Base-by-base conservation (phyloP, 1,284 basidiomycete genomes). In the Cronartium quercuum region DNA sequence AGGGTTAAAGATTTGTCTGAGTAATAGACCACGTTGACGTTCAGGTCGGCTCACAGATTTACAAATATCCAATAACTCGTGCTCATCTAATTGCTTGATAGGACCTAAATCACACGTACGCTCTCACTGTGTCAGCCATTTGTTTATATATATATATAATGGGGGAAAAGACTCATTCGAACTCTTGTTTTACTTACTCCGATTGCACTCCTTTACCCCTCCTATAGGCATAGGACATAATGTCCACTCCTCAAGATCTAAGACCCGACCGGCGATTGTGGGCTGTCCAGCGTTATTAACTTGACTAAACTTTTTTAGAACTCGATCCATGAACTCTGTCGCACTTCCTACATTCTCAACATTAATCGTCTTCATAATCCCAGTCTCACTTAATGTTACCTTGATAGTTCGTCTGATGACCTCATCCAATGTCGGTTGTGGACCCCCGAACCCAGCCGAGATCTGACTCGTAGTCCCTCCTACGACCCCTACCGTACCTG, bases 251-350 rank as follows among this genome's bases (percentile, higher is more conserved):
- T 61, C 60, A 42, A 66, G 29, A 63, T 68, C 35, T 12, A 44
- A 24, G n/a, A 40, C 63, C 69, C 68, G 62, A 71, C 57, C 62
- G n/a, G 24, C 60, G 7, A 65, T 78, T 80, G 76, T 83, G 82
- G 34, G 77, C 78, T 71, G 69, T 55, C 57, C 58, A 37, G 58
- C 41, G 55, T 57, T 7, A 58, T 58, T 66, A 10, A n/a, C 38
- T 76, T 84, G 81, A 92, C 94, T 66, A 79, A 94, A 91, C 82
- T 97, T 97, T 81, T 87, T 90, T 76, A 97, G 83, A 0, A 91
- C 92, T 77, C 89, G 88, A 78, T 92, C 90, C 65, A 96, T 84
- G 1, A 96, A 87, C 78, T 96, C 92, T 0, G 90, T 85, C 3
- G 91, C 92, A 44, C 88, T 88, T 0, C 85, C 84, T 79, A 90